Evolutionary conservation across 2,329 filamentous ascomycete species (phyloP), one percentile per base, ranked within the genome.

Genomic region (Cladosporium oxysporum): DNA sequence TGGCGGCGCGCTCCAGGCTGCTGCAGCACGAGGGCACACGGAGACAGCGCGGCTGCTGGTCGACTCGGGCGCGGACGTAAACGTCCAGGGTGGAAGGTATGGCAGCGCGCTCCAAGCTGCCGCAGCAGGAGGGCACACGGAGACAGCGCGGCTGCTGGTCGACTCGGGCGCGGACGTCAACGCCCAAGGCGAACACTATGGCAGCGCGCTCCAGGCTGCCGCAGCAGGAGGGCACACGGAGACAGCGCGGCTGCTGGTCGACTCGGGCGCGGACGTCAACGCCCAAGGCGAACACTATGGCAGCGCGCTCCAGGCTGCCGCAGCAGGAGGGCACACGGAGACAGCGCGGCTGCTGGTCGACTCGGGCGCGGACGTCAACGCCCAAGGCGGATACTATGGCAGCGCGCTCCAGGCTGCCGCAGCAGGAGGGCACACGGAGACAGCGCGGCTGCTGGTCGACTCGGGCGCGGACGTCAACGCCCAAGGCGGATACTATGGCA

Each of bases 1-100:
- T 62, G 60, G 62, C 47, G n/a, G n/a, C n/a, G n/a, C n/a, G n/a
- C 62, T 71, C 1, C 67, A 69, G 52, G 65, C 65, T n/a, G 68
- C 68, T 10, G 68, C 67, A 52, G 14, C 7, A 5, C 18, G 52
- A 53, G 63, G 66, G 3, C 37, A 63, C 44, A 37, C 10, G 29
- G 31, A 55, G 21, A 41, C 37, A 16, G 47, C 49, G 16, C 47
- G 41, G 23, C 31, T 63, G 31, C 49, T 63, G 49, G 5, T 63
- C 23, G 31, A 44, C n/a, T 6, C 0, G 29, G 60, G 47, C 35
- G 60, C 44, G 11, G 28, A 53, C 11, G 14, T 53, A 7, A 55
- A 55, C 44, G 47, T 50, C 18, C 58, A 61, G 53, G 64, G 60
- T 10, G 58, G 35, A 37, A 16, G 11, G 12, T 37, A 37, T 37